phyloP scores from a whole-genome alignment of 2,329 filamentous ascomycete genomes.

The Zasmidium angulare region DNA sequence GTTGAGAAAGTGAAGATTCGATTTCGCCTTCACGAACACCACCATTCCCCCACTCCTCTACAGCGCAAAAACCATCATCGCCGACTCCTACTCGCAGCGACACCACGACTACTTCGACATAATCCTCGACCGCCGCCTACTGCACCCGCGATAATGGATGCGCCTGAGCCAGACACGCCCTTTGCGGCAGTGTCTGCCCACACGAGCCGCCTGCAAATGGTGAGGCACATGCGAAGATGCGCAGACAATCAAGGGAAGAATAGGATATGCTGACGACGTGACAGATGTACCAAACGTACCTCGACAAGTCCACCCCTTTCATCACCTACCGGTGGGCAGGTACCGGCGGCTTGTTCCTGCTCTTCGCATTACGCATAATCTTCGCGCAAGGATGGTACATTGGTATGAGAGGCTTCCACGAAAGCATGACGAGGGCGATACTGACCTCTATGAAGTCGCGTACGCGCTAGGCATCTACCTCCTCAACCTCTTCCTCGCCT shows the following conservation, averaged over 20 bases:
- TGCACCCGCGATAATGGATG: conserved; percentile 65
- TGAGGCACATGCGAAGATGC: conserved; percentile 38
- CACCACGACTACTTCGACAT: background rate
- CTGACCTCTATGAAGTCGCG: conserved; percentile 63
- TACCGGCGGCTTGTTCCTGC: conserved; percentile 70
- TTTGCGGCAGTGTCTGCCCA: conserved; percentile 88
- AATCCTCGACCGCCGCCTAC: background rate
- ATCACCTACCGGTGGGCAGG: conserved; percentile 86
- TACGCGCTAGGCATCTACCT: conserved; percentile 99
- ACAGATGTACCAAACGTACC: conserved; percentile 88
- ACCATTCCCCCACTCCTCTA: background rate
- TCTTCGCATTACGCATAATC: conserved; percentile 89
- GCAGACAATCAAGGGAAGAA: background rate
- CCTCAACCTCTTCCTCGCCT: conserved; percentile 97
- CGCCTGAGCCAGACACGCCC: conserved; percentile 84
- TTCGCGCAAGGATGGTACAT: conserved; percentile 98
- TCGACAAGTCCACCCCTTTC: conserved; percentile 91
- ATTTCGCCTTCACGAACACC: too few species aligned
- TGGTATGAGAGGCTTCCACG: conserved; percentile 54
- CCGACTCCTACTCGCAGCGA: background rate
- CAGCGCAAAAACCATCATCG: background rate
- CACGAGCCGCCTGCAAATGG: conserved; percentile 71
- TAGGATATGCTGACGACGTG: conserved; percentile 1
- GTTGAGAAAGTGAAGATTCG: background rate
- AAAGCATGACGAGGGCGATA: conserved; percentile 3